phyloP scores from a whole-genome alignment of 2,329 filamentous ascomycete genomes.

The Neofusicoccum ribis region DNA sequence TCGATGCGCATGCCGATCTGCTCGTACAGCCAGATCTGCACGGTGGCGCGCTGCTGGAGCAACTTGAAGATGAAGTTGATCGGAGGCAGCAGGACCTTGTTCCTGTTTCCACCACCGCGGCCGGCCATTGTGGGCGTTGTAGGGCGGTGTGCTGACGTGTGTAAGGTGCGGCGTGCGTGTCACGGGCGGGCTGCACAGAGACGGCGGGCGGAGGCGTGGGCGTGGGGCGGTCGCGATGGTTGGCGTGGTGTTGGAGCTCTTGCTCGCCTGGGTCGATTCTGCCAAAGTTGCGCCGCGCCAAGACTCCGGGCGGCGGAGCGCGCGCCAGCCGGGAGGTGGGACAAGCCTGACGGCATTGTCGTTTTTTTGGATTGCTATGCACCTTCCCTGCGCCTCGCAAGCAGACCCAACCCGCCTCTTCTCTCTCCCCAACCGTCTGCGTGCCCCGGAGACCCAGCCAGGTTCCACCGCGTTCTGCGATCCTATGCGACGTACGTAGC shows the following conservation, averaged over 20 bases:
- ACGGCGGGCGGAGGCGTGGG: background rate
- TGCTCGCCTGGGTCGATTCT: background rate
- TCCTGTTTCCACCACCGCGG: constrained; percentile 52
- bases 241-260: constrained; percentile 5
- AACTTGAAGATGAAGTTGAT: constrained; percentile 96
- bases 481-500: constrained; percentile 21
- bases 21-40: constrained; percentile 96
- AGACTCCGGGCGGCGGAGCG: constrained; percentile 13
- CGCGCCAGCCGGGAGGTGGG: constrained; percentile 12
- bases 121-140: constrained; percentile 50
- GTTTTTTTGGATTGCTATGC: constrained; percentile 16
- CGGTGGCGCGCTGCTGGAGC: constrained; percentile 77
- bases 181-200: background rate
- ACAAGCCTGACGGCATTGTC: constrained; percentile 15
- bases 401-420: constrained; percentile 1
- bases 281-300: constrained; percentile 17
- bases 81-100: constrained; percentile 70
- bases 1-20: constrained; percentile 92
- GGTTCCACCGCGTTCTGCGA: constrained; percentile 10
- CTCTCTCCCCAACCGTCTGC: background rate
- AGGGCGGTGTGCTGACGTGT: background rate
- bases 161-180: background rate
- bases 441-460: background rate
- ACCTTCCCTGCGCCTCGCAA: constrained; percentile 14
- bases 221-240: background rate